Evolutionary conservation across 306 rosid genomes (phyloP).

Genomic region (Arachis hypogaea): DNA sequence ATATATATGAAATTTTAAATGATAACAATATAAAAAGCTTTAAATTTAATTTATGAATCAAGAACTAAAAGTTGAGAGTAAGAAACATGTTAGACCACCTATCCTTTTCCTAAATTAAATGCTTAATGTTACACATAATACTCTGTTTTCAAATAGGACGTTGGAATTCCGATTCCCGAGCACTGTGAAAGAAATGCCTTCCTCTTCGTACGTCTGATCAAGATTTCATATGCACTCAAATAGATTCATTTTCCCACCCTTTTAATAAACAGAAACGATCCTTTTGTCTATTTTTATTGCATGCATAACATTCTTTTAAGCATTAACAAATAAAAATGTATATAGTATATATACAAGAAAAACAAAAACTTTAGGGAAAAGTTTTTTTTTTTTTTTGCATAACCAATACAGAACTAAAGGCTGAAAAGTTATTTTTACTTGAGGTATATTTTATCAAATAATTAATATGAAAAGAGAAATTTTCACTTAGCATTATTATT

Average conservation of each 20-base stretch:
- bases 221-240: not conserved
- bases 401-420: too few species aligned
- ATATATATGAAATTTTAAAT: too few species aligned
- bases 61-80: not conserved
- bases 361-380: too few species aligned
- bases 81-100: not conserved
- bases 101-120: not conserved
- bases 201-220: not conserved
- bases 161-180: not conserved
- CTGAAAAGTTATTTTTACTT: too few species aligned
- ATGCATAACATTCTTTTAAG: too few species aligned
- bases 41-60: not conserved
- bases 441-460: too few species aligned
- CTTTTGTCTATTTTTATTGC: too few species aligned
- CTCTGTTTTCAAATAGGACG: not conserved
- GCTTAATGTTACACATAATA: not conserved
- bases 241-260: not conserved
- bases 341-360: too few species aligned
- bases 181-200: slow-evolving; percentile 4
- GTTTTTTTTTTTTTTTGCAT: too few species aligned
- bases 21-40: not conserved
- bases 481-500: too few species aligned
- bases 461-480: too few species aligned
- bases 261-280: not conserved
- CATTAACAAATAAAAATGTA: too few species aligned